These are phyloP conservation scores for Paraphaeosphaeria minitans DNA, from an alignment of 2,329 filamentous ascomycete genomes.

Conservation along the genomic window DNA sequence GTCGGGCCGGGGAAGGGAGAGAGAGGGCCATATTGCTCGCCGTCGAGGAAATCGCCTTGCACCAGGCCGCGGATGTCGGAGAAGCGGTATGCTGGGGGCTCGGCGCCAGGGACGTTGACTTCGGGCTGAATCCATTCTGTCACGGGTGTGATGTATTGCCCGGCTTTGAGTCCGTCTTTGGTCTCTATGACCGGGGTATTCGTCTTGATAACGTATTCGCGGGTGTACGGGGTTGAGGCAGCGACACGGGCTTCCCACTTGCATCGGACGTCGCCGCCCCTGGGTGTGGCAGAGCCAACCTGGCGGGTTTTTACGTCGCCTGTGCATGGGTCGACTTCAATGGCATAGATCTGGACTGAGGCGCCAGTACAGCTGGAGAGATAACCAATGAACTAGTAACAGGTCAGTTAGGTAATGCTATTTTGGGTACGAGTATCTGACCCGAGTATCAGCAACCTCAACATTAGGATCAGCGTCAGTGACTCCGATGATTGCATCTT, in stretches of 20 bases:
- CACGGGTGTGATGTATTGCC: conserved; percentile 50
- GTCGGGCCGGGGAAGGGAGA: conserved; percentile 44
- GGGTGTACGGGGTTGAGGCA: conserved; percentile 41
- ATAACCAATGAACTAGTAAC: conserved; percentile 44
- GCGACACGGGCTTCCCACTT: conserved; percentile 48
- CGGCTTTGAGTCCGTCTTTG: conserved; percentile 49
- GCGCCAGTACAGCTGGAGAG: conserved; percentile 45
- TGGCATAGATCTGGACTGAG: conserved; percentile 45
- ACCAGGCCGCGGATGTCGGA: conserved; percentile 45
- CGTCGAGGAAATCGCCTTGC: conserved; percentile 36
- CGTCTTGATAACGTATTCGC: conserved; percentile 50
- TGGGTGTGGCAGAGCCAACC: conserved; percentile 35
- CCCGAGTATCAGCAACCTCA: conserved; percentile 43
- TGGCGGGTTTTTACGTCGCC: conserved; percentile 44
- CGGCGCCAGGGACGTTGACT: conserved; percentile 46
- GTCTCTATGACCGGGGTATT: conserved; percentile 42
- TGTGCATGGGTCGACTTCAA: conserved; percentile 52
- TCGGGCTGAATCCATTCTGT: conserved; percentile 54
- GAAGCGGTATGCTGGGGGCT: conserved; percentile 34
- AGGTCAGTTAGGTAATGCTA: conserved; percentile 13
- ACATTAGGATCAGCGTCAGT: conserved; percentile 41
- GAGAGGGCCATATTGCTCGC: conserved; percentile 45
- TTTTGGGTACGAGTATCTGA: conserved; percentile 14
- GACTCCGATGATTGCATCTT: conserved; percentile 51
- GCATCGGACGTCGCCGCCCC: conserved; percentile 42